phyloP scores from a whole-genome alignment of 331 rosid species.

The Quercus tomentella region DNA sequence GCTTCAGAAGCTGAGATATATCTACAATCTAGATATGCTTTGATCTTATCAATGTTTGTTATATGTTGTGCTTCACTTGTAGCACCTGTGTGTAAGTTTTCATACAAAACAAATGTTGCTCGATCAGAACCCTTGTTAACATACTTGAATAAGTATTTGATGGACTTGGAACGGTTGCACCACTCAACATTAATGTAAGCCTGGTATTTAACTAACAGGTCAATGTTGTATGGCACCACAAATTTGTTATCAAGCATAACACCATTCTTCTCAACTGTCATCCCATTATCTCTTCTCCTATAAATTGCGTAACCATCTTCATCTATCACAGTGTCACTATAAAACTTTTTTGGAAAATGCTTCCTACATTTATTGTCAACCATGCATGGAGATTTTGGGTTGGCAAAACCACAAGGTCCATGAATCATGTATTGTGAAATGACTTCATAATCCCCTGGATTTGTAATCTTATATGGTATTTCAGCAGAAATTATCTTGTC shows the following conservation, averaged over 20 bases:
- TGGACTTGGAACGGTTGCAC: neutral
- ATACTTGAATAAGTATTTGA: neutral
- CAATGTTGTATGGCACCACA: neutral
- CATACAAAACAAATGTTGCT: no score
- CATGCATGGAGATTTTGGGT: neutral
- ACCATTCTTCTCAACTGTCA: neutral
- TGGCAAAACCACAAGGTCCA: neutral
- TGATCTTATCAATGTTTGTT: neutral
- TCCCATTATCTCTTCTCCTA: no score
- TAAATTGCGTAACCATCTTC: neutral
- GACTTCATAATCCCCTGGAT: neutral
- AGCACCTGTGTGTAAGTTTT: neutral
- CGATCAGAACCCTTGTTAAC: neutral
- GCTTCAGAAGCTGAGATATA: neutral
- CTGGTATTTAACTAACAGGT: neutral
- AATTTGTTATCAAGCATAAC: neutral
- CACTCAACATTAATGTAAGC: neutral
- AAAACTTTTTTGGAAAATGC: neutral
- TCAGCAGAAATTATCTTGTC: neutral
- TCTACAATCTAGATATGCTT: neutral
- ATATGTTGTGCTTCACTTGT: neutral
- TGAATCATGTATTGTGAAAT: neutral
- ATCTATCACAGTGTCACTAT: neutral
- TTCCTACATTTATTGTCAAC: neutral
- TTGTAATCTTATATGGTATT: neutral